Conservation (phyloP, 2,329 filamentous ascomycete species). For the Cordyceps fumosorosea region DNA sequence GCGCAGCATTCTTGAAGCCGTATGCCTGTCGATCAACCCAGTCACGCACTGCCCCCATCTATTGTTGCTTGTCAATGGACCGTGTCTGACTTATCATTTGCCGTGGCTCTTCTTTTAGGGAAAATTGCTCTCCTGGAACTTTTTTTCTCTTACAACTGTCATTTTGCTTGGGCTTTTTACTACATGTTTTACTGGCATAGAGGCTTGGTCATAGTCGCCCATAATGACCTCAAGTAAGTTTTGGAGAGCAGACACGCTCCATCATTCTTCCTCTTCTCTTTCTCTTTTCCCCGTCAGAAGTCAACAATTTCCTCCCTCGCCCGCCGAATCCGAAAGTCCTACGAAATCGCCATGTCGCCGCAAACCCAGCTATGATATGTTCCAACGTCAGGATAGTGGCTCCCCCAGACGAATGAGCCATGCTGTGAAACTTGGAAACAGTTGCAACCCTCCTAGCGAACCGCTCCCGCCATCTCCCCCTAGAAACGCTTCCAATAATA, state of each 20-base stretch:
- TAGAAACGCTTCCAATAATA: slow-evolving; percentile 14
- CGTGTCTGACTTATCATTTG: slow-evolving; percentile 9
- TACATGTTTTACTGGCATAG: slow-evolving; percentile 17
- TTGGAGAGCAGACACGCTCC: slow-evolving; percentile 31
- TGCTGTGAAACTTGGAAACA: neutral
- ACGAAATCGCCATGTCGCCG: neutral
- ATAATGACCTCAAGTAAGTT: slow-evolving; percentile 43
- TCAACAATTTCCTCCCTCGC: slow-evolving; percentile 14
- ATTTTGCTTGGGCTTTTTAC: slow-evolving; percentile 10
- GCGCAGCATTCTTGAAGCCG: slow-evolving; percentile 2
- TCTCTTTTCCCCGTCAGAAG: slow-evolving; percentile 28
- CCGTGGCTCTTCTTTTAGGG: slow-evolving; percentile 4
- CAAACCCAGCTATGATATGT: slow-evolving; percentile 10
- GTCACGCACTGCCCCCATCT: slow-evolving; percentile 4
- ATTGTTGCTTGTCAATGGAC: neutral
- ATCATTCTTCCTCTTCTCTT: slow-evolving; percentile 24
- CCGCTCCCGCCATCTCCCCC: slow-evolving; percentile 1
- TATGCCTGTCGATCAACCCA: slow-evolving; percentile 10
- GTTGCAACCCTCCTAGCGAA: neutral
- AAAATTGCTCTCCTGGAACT: neutral
- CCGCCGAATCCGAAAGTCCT: slow-evolving; percentile 15
- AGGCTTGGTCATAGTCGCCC: slow-evolving; percentile 27
- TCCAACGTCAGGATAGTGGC: neutral
- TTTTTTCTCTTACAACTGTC: neutral
- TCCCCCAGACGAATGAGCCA: slow-evolving; percentile 1